Conservation (phyloP, 2,329 filamentous ascomycete genomes). For the Paracoccidioides lutzii region DNA sequence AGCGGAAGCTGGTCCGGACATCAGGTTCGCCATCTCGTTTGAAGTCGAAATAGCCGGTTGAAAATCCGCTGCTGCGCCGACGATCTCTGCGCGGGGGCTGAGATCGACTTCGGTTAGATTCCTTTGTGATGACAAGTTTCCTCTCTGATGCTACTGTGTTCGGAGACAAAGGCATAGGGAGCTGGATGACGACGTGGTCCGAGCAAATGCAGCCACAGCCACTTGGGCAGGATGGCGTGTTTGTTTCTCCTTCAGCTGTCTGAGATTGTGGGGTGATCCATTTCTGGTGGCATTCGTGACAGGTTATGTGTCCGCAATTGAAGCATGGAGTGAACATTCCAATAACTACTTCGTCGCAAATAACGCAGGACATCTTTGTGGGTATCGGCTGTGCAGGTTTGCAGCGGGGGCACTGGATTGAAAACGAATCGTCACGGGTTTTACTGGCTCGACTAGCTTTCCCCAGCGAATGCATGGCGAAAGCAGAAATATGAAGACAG, state of each 20-base stretch:
- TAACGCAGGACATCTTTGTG: constrained; percentile 29
- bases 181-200: constrained; percentile 23
- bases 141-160: constrained; percentile 10
- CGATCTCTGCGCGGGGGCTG: constrained; percentile 8
- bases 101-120: constrained; percentile 1
- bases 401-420: constrained; percentile 25
- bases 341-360: constrained; percentile 31
- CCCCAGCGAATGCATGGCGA: constrained; percentile 14
- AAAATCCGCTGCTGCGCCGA: not conserved
- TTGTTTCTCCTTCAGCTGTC: constrained; percentile 4
- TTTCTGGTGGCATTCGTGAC: constrained; percentile 31
- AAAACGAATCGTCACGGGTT: constrained; percentile 10
- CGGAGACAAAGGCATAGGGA: constrained; percentile 20
- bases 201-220: constrained; percentile 38
- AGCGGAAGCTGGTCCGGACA: constrained; percentile 25
- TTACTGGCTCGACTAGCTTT: constrained; percentile 14
- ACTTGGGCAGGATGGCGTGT: constrained; percentile 26
- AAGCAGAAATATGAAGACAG: constrained; percentile 25
- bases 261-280: constrained; percentile 26
- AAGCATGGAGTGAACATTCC: constrained; percentile 37
- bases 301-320: constrained; percentile 36
- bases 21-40: constrained; percentile 24
- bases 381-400: constrained; percentile 22
- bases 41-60: not conserved
- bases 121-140: not conserved